phyloP scores from a whole-genome alignment of 495 filamentous ascomycete species.

The Penicillium fimorum region DNA sequence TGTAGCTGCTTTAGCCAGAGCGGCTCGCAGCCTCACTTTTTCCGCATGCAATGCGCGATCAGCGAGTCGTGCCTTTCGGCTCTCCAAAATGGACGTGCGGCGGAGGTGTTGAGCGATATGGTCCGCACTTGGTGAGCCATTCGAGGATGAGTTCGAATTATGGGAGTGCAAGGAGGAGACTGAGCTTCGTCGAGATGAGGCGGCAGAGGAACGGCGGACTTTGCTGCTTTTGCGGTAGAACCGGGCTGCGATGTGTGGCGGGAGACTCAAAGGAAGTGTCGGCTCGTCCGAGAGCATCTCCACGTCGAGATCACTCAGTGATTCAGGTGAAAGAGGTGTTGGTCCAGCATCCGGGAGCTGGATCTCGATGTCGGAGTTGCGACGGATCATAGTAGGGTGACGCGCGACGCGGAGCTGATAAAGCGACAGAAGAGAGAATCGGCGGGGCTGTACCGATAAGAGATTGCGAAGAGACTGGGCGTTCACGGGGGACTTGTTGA shows the following conservation, averaged over 20 bases:
- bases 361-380: slow-evolving; percentile 49
- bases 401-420: slow-evolving; percentile 6
- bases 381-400: slow-evolving; percentile 43
- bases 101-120: slow-evolving; percentile 88
- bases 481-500: background rate
- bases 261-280: slow-evolving; percentile 56
- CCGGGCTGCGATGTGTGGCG: slow-evolving; percentile 81
- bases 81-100: slow-evolving; percentile 87
- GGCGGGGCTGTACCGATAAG: slow-evolving; percentile 32
- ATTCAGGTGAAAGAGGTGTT: slow-evolving; percentile 28
- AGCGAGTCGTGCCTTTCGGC: slow-evolving; percentile 86
- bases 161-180: slow-evolving; percentile 84
- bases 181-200: slow-evolving; percentile 85
- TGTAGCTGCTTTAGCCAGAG: slow-evolving; percentile 75
- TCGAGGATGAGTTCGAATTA: slow-evolving; percentile 59
- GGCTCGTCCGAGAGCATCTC: slow-evolving; percentile 50
- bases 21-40: slow-evolving; percentile 88
- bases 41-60: slow-evolving; percentile 94
- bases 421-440: slow-evolving; percentile 6
- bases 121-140: slow-evolving; percentile 70
- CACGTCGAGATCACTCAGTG: slow-evolving; percentile 35
- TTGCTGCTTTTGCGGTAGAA: slow-evolving; percentile 70
- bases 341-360: slow-evolving; percentile 45
- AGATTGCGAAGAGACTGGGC: slow-evolving; percentile 16
- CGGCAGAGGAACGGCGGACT: slow-evolving; percentile 76